Evolutionary conservation across 148 eudicot genomes (phyloP).

Genomic region (Nepenthes gracilis): DNA sequence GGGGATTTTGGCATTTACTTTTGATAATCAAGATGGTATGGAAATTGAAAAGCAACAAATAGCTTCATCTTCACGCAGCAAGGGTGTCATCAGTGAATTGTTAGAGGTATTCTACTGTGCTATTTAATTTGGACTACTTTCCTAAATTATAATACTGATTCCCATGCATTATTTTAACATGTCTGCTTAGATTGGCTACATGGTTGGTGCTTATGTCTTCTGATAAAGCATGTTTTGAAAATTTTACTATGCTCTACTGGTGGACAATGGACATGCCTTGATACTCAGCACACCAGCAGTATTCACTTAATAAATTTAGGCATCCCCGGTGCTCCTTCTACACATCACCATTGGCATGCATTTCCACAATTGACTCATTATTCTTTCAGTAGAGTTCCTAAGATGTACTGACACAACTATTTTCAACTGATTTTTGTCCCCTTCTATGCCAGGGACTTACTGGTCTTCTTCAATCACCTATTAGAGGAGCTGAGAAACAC

Average conservation of each 20-base stretch:
- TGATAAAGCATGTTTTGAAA: not conserved
- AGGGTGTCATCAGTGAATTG: conserved; percentile 84
- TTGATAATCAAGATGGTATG: conserved; percentile 57
- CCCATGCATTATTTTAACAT: no score
- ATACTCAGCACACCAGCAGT: no score
- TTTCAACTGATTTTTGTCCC: conserved; percentile 2
- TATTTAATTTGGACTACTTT: not conserved
- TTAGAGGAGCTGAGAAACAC: conserved; percentile 93
- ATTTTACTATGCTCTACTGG: not conserved
- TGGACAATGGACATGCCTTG: no score
- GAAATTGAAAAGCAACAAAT: conserved; percentile 53
- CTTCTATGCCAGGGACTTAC: conserved; percentile 62
- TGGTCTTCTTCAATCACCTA: conserved; percentile 91
- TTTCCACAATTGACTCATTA: not conserved
- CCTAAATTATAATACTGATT: not conserved
- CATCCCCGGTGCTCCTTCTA: not conserved
- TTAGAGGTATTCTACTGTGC: conserved; percentile 46
- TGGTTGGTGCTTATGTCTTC: not conserved
- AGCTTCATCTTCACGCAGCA: conserved; percentile 54
- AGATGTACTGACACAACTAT: no score
- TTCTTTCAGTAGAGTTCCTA: not conserved
- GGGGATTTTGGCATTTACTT: conserved; percentile 93
- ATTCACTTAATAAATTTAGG: not conserved
- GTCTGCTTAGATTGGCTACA: no score
- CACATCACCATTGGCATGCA: not conserved